A percentile compares a stretch with the other conserved stretches of the same genome.
Evolutionary conservation across 345 rosid genomes (phyloP).

Genomic region (Viola odorata): DNA sequence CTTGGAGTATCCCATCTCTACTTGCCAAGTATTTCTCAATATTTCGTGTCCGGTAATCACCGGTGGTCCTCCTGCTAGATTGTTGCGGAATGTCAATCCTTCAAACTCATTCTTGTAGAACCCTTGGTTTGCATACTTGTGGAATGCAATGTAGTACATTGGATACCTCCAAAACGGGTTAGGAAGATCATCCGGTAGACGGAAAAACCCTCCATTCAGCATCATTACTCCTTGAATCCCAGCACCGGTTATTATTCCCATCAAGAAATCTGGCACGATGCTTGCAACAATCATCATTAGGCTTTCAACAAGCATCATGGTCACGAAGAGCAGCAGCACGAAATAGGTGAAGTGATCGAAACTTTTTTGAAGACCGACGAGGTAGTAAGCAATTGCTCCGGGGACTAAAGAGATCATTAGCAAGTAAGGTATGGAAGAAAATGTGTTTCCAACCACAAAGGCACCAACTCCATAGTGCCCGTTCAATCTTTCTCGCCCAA

Average conservation of each 20-base stretch:
- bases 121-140: conserved; percentile 35
- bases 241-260: conserved; percentile 50
- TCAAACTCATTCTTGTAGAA: conserved; percentile 44
- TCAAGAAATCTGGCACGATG: conserved; percentile 44
- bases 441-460: conserved; percentile 43
- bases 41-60: conserved; percentile 26
- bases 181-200: background rate
- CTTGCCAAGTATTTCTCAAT: conserved; percentile 12
- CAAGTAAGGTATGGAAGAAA: conserved; percentile 42
- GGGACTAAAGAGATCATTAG: conserved; percentile 38
- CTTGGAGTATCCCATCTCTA: background rate
- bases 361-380: conserved; percentile 33
- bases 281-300: conserved; percentile 54
- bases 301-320: conserved; percentile 51
- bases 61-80: conserved; percentile 4
- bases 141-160: conserved; percentile 2
- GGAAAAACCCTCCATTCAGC: conserved; percentile 18
- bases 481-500: conserved; percentile 46
- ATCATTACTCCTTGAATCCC: conserved; percentile 53
- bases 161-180: background rate
- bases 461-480: conserved; percentile 50
- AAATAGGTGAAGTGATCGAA: conserved; percentile 34
- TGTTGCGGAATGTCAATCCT: conserved; percentile 28
- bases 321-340: conserved; percentile 18
- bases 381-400: conserved; percentile 37